Conservation (phyloP, 805 yeast genomes). For the Metschnikowia borealis region DNA sequence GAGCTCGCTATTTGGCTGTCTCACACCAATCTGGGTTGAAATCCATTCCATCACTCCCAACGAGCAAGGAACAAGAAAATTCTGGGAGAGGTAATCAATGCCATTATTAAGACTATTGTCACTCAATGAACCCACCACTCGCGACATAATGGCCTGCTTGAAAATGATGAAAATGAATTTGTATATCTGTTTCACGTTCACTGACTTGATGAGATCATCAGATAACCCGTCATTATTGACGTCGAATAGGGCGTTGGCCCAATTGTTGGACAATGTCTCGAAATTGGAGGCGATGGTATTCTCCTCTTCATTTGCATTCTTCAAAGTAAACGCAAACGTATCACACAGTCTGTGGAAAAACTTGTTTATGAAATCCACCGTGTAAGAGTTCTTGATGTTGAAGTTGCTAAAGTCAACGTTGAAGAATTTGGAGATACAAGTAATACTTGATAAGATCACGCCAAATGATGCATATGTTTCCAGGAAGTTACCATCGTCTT, state of each 20-base stretch:
- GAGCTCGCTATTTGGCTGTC: constrained; percentile 9
- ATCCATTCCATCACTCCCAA: constrained; percentile 34
- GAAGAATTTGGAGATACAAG: constrained; percentile 24
- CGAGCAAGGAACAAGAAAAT: constrained; percentile 60
- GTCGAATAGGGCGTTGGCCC: constrained; percentile 81
- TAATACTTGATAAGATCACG: constrained; percentile 39
- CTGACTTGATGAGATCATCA: constrained; percentile 70
- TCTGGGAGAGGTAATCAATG: constrained; percentile 80
- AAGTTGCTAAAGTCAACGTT: constrained; percentile 25
- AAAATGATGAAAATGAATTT: constrained; percentile 69
- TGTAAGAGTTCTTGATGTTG: constrained; percentile 27
- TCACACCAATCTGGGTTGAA: constrained; percentile 14
- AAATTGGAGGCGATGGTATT: constrained; percentile 29
- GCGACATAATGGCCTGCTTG: constrained; percentile 65
- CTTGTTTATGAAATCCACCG: constrained; percentile 31
- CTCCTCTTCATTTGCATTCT: constrained; percentile 24
- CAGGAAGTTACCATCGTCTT: constrained; percentile 57
- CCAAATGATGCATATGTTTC: constrained; percentile 71
- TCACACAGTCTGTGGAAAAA: constrained; percentile 30
- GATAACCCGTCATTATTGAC: constrained; percentile 66
- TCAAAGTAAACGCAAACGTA: constrained; percentile 23
- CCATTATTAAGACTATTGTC: constrained; percentile 66
- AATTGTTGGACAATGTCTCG: constrained; percentile 46
- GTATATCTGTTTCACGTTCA: constrained; percentile 64
- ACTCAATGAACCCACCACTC: constrained; percentile 52